Evolutionary conservation across 306 rosid genomes (phyloP).

Genomic region (Vigna angularis): DNA sequence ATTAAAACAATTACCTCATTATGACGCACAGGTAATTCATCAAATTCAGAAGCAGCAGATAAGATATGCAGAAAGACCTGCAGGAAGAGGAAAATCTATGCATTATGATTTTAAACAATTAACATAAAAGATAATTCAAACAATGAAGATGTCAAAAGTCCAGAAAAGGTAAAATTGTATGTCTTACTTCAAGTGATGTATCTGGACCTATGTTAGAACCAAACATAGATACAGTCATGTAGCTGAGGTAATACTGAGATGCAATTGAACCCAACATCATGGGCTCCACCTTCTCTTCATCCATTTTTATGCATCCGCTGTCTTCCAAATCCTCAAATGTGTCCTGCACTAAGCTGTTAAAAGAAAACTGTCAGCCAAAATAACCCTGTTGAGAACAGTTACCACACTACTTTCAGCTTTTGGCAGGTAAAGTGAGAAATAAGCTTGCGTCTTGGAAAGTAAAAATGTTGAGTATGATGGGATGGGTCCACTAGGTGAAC

Average conservation of each 20-base stretch:
- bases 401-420: background rate
- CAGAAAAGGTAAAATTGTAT: slow-evolving; percentile 26
- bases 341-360: slow-evolving; percentile 77
- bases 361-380: slow-evolving; percentile 42
- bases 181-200: slow-evolving; percentile 90
- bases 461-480: too few relatives aligned
- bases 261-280: slow-evolving; percentile 94
- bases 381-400: slow-evolving; percentile 24
- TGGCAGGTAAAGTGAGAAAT: too few relatives aligned
- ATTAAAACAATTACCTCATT: slow-evolving; percentile 69
- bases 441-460: too few relatives aligned
- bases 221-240: slow-evolving; percentile 90
- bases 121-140: slow-evolving; percentile 25
- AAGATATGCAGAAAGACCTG: slow-evolving; percentile 90
- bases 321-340: slow-evolving; percentile 97
- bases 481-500: too few relatives aligned
- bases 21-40: slow-evolving; percentile 97
- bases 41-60: slow-evolving; percentile 91
- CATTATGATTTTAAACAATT: slow-evolving; percentile 4
- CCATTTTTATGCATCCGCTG: slow-evolving; percentile 92
- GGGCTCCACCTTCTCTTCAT: slow-evolving; percentile 72
- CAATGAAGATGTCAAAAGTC: slow-evolving; percentile 5
- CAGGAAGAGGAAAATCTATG: slow-evolving; percentile 20
- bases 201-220: slow-evolving; percentile 92
- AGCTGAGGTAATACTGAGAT: slow-evolving; percentile 95